phyloP scores from a whole-genome alignment of 345 rosid genomes.

The Hibiscus syriacus region DNA sequence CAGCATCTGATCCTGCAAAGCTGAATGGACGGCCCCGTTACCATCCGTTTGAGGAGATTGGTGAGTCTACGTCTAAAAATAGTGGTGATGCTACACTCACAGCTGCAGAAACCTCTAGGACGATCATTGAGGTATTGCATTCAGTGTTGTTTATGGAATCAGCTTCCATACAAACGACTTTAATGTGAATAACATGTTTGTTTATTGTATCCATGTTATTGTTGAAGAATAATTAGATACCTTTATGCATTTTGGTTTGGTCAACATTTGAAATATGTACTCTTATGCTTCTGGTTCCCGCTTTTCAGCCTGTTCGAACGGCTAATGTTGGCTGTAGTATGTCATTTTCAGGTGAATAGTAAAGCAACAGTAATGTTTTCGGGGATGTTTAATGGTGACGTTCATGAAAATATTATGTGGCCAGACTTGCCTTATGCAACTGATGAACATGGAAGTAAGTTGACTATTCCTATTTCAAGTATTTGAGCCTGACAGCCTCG shows the following conservation, averaged over 20 bases:
- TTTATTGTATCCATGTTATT: background rate
- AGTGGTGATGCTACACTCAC: conserved; percentile 48
- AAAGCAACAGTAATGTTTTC: conserved; percentile 76
- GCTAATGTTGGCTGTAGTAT: conserved; percentile 51
- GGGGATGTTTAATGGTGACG: conserved; percentile 45
- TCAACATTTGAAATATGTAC: background rate
- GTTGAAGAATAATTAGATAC: background rate
- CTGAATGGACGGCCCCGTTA: conserved; percentile 39
- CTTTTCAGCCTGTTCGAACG: conserved; percentile 17
- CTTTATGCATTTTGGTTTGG: conserved; percentile 3
- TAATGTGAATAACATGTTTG: background rate
- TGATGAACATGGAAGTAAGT: conserved; percentile 87
- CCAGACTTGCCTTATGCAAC: conserved; percentile 79
- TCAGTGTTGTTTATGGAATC: conserved; percentile 11
- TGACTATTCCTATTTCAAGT: background rate
- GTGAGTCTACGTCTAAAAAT: conserved; percentile 32
- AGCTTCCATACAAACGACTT: background rate
- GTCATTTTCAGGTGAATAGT: conserved; percentile 69
- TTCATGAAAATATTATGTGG: conserved; percentile 73
- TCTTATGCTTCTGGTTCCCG: background rate
- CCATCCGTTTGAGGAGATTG: conserved; percentile 86
- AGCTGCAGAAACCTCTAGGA: conserved; percentile 69
- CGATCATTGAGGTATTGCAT: conserved; percentile 77
- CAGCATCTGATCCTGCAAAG: conserved; percentile 56
- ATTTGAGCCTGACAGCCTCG: background rate